These are phyloP conservation scores for Triadica sebifera DNA, from an alignment of 345 rosid genomes.

Conservation along the genomic window DNA sequence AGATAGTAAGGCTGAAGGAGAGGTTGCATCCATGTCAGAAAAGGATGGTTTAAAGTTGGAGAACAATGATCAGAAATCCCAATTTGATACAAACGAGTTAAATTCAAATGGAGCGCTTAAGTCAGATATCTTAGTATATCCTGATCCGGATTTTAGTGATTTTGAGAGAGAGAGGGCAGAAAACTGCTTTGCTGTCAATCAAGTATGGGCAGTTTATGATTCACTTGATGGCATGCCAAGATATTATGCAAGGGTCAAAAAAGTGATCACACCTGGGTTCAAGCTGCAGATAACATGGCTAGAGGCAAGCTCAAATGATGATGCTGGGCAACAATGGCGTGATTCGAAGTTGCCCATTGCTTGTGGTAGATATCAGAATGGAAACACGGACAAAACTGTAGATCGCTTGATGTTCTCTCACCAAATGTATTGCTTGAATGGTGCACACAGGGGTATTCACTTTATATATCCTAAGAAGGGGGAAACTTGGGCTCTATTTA, in stretches of 20 bases:
- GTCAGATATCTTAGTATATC: slow-evolving; percentile 27
- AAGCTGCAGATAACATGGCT: slow-evolving; percentile 74
- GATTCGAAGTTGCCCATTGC: slow-evolving; percentile 53
- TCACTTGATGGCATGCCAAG: slow-evolving; percentile 76
- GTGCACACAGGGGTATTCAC: slow-evolving; percentile 21
- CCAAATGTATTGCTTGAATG: slow-evolving; percentile 26
- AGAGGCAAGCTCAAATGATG: slow-evolving; percentile 44
- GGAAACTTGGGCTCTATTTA: slow-evolving; percentile 87
- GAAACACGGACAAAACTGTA: slow-evolving; percentile 34
- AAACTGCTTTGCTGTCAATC: slow-evolving; percentile 56
- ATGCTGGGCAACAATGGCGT: slow-evolving; percentile 38
- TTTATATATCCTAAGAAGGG: slow-evolving; percentile 67
- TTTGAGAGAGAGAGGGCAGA: slow-evolving; percentile 49
- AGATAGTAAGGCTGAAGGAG: slow-evolving; percentile 26
- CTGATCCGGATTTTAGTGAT: slow-evolving; percentile 74
- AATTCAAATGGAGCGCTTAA: not conserved
- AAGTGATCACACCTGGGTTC: slow-evolving; percentile 54
- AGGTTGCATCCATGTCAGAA: slow-evolving; percentile 17
- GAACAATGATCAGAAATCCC: slow-evolving; percentile 21
- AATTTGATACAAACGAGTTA: slow-evolving; percentile 15
- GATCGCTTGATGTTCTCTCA: slow-evolving; percentile 69
- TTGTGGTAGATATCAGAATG: slow-evolving; percentile 56
- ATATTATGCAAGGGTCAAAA: slow-evolving; percentile 57
- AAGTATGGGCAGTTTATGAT: slow-evolving; percentile 89
- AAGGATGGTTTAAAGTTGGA: slow-evolving; percentile 7